These are phyloP conservation scores for Ichthyophthirius multifiliis DNA, from an alignment of 169 alveolate species.

Conservation along the genomic window DNA sequence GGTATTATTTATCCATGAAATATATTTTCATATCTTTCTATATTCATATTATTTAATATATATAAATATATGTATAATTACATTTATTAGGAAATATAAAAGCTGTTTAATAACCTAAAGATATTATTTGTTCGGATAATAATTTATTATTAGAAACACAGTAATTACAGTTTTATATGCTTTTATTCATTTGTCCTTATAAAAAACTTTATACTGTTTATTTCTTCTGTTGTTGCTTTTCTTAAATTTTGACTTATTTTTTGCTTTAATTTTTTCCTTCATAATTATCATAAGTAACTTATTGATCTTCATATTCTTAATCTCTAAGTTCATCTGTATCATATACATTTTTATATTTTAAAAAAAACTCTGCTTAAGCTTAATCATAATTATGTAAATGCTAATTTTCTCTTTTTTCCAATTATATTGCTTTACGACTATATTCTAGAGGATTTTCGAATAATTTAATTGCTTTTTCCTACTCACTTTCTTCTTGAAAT, in stretches of 20 bases:
- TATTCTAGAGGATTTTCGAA: not conserved
- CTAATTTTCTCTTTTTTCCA: conserved; percentile 2
- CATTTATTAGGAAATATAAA: not conserved
- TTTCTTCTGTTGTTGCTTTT: conserved; percentile 1
- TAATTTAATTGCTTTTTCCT: not conserved
- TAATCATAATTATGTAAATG: not conserved
- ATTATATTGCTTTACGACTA: not conserved
- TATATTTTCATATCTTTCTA: not conserved
- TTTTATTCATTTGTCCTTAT: not conserved
- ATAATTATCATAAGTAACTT: not conserved
- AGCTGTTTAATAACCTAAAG: not conserved
- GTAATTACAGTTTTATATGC: not conserved
- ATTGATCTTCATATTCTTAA: not conserved
- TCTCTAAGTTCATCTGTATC: not conserved
- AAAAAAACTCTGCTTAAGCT: not conserved
- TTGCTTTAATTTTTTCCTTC: not conserved
- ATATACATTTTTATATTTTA: not conserved
- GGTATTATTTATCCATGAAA: conserved; percentile 11
- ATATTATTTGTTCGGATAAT: not conserved
- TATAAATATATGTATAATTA: not conserved
- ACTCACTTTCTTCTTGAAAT: not conserved
- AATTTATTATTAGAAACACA: not conserved
- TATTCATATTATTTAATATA: not conserved
- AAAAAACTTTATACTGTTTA: not conserved
- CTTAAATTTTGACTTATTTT: not conserved